Conservation (phyloP, 1,284 basidiomycete species). For the Porphyrellus sp. region DNA sequence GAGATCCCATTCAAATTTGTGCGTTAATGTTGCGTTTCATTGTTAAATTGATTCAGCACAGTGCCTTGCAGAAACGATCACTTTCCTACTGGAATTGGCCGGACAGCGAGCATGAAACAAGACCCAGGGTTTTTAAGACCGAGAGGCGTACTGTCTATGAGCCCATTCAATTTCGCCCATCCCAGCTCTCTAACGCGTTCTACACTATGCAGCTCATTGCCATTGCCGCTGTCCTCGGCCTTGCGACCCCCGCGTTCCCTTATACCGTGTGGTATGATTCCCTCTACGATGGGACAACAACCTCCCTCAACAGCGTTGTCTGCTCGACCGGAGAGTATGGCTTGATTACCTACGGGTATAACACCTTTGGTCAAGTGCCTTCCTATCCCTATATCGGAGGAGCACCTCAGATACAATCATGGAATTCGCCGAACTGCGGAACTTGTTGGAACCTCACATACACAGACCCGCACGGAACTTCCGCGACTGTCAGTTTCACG, state of each 20-base stretch:
- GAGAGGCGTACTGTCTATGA: neutral
- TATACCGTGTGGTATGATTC: constrained; percentile 19
- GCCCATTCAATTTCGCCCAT: neutral
- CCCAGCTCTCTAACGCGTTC: neutral
- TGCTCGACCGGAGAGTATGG: constrained; percentile 46
- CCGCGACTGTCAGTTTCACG: constrained; percentile 19
- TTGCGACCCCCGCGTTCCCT: constrained; percentile 6
- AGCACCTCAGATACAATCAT: constrained; percentile 34
- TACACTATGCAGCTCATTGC: constrained; percentile 15
- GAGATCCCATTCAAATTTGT: neutral
- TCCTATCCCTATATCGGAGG: constrained; percentile 51
- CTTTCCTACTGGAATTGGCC: neutral
- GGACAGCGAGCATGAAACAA: neutral
- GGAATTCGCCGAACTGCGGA: constrained; percentile 24
- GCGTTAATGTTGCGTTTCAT: neutral
- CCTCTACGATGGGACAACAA: constrained; percentile 38
- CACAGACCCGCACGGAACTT: constrained; percentile 11
- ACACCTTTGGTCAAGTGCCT: constrained; percentile 46
- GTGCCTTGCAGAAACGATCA: neutral
- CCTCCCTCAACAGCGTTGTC: constrained; percentile 39
- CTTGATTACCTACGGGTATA: constrained; percentile 41
- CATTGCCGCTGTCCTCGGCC: neutral
- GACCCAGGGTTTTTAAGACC: neutral
- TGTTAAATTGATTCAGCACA: neutral
- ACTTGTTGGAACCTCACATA: constrained; percentile 35